These are phyloP conservation scores for Penicillium olsonii DNA, from an alignment of 2,329 filamentous ascomycete species.

Conservation along the genomic window DNA sequence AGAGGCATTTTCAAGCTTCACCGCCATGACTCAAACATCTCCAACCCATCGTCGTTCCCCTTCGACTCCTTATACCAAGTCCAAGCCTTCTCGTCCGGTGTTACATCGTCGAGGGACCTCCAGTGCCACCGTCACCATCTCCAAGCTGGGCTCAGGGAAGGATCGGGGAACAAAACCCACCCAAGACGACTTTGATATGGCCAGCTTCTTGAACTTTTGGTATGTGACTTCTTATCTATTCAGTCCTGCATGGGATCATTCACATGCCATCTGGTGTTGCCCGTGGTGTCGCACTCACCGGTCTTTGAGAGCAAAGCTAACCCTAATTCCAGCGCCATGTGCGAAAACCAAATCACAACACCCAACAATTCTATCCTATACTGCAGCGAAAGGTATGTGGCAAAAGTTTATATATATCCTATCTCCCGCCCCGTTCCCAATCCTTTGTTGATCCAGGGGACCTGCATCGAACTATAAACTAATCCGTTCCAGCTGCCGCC, in stretches of 20 bases:
- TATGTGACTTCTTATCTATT: conserved; percentile 34
- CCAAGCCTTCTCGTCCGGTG: conserved; percentile 32
- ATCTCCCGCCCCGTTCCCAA: background rate
- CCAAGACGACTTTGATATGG: conserved; percentile 41
- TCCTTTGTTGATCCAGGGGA: conserved; percentile 6
- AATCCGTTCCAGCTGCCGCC: conserved; percentile 41
- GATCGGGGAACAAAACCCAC: conserved; percentile 24
- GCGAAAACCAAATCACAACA: conserved; percentile 65
- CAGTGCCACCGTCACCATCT: conserved; percentile 31
- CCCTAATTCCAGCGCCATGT: conserved; percentile 56
- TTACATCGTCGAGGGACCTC: conserved; percentile 38
- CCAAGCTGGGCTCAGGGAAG: conserved; percentile 36
- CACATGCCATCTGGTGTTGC: conserved; percentile 22
- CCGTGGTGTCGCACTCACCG: conserved; percentile 12
- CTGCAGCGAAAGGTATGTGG: conserved; percentile 63
- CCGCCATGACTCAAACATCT: conserved; percentile 41
- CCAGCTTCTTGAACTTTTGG: conserved; percentile 50
- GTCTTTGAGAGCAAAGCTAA: conserved; percentile 29
- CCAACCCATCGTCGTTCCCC: conserved; percentile 35
- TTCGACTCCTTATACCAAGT: conserved; percentile 35
- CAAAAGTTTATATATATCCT: conserved; percentile 2
- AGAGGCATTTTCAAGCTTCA: conserved; percentile 33
- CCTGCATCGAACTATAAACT: conserved; percentile 6
- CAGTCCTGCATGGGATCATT: conserved; percentile 17
- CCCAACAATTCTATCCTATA: conserved; percentile 63